Evolutionary conservation across 2,329 filamentous ascomycete genomes (phyloP), one percentile per base, ranked within the genome.

Genomic region (Fusarium subtropicale): DNA sequence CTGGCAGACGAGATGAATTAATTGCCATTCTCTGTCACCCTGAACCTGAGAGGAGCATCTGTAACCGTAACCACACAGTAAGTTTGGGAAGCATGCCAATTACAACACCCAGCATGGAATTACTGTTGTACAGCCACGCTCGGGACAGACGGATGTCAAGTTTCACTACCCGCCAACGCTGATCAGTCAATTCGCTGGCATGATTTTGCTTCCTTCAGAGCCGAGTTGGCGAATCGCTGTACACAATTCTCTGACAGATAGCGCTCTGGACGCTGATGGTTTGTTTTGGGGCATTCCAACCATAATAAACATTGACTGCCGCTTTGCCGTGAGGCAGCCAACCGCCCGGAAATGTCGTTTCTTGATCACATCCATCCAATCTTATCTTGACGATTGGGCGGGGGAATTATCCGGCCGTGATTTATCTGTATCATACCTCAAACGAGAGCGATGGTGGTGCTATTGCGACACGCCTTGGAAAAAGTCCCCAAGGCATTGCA

Each of bases 71-170:
- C 4, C 28, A 12, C 12, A 20, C 9, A 20, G 36, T 22, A 39
- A 39, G n/a, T 20, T 39, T 22, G 4, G 36, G 36, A n/a, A 39
- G n/a, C 36, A 39, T 50, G 9, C 55, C 52, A 54, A 46, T 36
- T 28, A 13, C 10, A 22, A 34, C 22, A 52, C n/a, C 11, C 16
- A 34, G 36, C 60, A 38, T 50, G 45, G 18, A 53, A 34, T 70
- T 64, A 51, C 51, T 59, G 24, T 56, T 56, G 59, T 65, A 71
- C 67, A 70, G 67, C 67, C 67, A 70, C 67, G 26, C 67, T 71
- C 67, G 67, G 67, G 45, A 65, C 36, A 45, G 34, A 71, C 64
- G 64, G 67, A 71, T 52, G 59, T 61, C 52, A 52, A 48, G 62
- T 65, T 65, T 65, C 57, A 54, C 42, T 54, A 66, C 52, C 39